Base-by-base conservation (phyloP, 768 basidiomycete genomes). In the Myochromella boudieri region DNA sequence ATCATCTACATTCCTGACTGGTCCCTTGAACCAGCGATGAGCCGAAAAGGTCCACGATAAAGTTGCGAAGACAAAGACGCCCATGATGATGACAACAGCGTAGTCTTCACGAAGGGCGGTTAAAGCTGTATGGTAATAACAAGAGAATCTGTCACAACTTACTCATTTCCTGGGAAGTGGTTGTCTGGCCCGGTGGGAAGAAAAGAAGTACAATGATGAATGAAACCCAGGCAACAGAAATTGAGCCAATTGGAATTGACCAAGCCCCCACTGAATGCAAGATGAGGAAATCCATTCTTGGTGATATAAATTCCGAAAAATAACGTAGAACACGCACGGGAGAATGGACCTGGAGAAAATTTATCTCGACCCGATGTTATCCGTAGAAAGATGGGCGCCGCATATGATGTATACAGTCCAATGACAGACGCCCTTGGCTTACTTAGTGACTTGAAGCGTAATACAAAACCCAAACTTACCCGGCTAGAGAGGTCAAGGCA, bases 361-460 rank as follows among this genome's bases (percentile, higher is more conserved):
- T 70, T 79, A 33, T 78, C 54, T 36, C 83, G 70, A 6, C 86
- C 85, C 18, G 78, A 86, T 0, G 85, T 87, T 51, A 88, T 81
- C 26, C 85, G 76, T 25, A 87, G 72, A 53, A 87, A 79, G 40
- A 88, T 85, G 1, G 85, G 85, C 1, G 76, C 70, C 1, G 77
- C 77, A 55, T 87, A 87, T 6, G 81, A 82, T 1, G 78, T 76
- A 53, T 88, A 87, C 26, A 88, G 60, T 3, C 86, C 84, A 44
- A 87, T 84, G 6, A 87, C 85, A 3, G 86, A 72, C 9, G 85
- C 77, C 6, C 85, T 87, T n/a, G 41, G 1, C 34, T 42, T 41
- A 11, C 17, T 27, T 28, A 21, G 42, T 20, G n/a, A 40, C 37
- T 24, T 2, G 42, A 22, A 42, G 17, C 20, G 8, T 11, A 7